These are phyloP conservation scores for Metrosideros polymorpha DNA, from an alignment of 441 rosid genomes.

Conservation along the genomic window DNA sequence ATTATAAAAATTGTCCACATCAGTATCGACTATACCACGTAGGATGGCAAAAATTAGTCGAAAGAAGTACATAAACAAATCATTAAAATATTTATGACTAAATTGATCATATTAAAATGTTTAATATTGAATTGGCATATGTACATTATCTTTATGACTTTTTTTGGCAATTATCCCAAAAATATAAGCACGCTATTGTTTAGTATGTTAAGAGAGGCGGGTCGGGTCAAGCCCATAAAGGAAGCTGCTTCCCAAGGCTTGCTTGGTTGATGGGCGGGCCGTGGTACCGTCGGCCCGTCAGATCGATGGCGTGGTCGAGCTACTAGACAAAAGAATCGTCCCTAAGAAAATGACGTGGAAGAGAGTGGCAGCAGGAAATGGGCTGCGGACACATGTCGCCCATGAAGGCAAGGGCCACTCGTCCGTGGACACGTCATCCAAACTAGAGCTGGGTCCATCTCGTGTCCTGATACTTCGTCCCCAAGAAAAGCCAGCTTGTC, in stretches of 20 bases:
- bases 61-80: too few relatives aligned
- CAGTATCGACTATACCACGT: too few relatives aligned
- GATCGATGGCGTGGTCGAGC: neutral
- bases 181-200: neutral
- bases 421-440: neutral
- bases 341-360: neutral
- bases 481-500: neutral
- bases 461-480: neutral
- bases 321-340: neutral
- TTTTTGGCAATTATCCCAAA: neutral
- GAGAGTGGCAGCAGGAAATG: too few relatives aligned
- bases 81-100: too few relatives aligned
- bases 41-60: too few relatives aligned
- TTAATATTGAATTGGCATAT: too few relatives aligned
- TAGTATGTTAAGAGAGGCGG: neutral
- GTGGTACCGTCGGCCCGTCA: neutral
- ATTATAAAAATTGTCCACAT: too few relatives aligned
- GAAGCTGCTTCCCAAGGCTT: neutral
- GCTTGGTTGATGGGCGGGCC: neutral
- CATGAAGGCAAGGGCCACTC: neutral
- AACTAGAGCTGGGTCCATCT: neutral
- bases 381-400: neutral
- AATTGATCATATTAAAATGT: too few relatives aligned
- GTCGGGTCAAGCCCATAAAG: neutral
- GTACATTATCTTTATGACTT: too few relatives aligned